Conservation (phyloP, 495 filamentous ascomycete species). For the Penicillium maclennaniae region DNA sequence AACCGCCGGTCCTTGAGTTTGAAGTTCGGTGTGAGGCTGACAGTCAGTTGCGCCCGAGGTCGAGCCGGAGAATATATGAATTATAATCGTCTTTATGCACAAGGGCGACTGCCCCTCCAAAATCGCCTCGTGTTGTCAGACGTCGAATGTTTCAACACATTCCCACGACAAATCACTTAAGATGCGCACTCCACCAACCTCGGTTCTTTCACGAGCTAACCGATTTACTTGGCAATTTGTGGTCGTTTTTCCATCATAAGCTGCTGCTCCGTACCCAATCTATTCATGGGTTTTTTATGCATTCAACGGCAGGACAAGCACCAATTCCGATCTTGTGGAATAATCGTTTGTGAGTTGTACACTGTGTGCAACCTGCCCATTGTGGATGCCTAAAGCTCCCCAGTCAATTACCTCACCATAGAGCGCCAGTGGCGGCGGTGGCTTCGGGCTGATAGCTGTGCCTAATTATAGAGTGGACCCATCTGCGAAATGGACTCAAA, state of each 20-base stretch:
- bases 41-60: too few relatives aligned
- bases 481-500: not conserved
- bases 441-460: not conserved
- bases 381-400: not conserved
- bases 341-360: not conserved
- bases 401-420: not conserved
- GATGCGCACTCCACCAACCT: not conserved
- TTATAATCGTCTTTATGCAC: too few relatives aligned
- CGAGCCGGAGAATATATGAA: too few relatives aligned
- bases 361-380: not conserved
- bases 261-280: too few relatives aligned
- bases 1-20: not conserved
- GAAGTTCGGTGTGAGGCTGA: too few relatives aligned
- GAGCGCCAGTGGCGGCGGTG: not conserved
- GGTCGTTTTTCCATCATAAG: too few relatives aligned
- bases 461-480: conserved; percentile 3
- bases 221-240: not conserved
- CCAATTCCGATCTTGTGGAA: too few relatives aligned
- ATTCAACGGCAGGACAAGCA: too few relatives aligned
- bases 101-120: too few relatives aligned
- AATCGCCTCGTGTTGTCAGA: too few relatives aligned
- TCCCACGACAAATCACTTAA: not conserved
- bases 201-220: not conserved
- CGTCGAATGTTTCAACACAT: too few relatives aligned
- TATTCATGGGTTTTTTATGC: too few relatives aligned